A percentile compares a stretch with the other conserved stretches of the same genome.
Evolutionary conservation across 2,329 filamentous ascomycete genomes (phyloP).

Genomic region (Domatiomyces globalis): DNA sequence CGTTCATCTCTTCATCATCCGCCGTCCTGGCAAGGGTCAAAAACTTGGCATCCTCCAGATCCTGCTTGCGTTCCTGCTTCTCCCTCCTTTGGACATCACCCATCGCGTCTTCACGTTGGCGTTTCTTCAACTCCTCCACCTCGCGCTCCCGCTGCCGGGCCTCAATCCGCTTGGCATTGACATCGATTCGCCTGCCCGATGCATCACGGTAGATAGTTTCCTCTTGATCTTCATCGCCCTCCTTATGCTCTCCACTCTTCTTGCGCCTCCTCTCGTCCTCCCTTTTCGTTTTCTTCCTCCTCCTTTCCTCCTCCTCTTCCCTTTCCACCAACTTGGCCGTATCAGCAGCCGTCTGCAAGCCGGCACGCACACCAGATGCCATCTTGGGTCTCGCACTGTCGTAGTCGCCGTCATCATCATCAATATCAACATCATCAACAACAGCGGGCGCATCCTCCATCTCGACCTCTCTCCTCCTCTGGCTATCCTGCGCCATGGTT

Average conservation of each 20-base stretch:
- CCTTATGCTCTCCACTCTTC: slow-evolving; percentile 22
- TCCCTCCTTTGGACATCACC: slow-evolving; percentile 72
- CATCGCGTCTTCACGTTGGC: slow-evolving; percentile 55
- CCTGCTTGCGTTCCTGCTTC: slow-evolving; percentile 49
- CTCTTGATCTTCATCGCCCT: slow-evolving; percentile 32
- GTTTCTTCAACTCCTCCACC: slow-evolving; percentile 48
- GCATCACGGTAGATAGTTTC: slow-evolving; percentile 95
- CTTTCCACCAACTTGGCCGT: slow-evolving; percentile 57
- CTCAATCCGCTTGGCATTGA: slow-evolving; percentile 79
- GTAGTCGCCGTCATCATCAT: slow-evolving; percentile 23
- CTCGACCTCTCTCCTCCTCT: slow-evolving; percentile 31
- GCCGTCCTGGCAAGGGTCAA: slow-evolving; percentile 64
- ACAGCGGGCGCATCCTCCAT: slow-evolving; percentile 36
- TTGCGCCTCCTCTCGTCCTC: slow-evolving; percentile 1
- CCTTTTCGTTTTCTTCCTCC: slow-evolving; percentile 26
- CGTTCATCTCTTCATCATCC: slow-evolving; percentile 81
- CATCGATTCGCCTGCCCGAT: slow-evolving; percentile 82
- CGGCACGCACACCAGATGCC: slow-evolving; percentile 76
- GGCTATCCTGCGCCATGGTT: slow-evolving; percentile 52
- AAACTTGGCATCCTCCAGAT: slow-evolving; percentile 64
- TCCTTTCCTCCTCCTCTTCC: slow-evolving; percentile 43
- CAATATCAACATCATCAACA: slow-evolving; percentile 19
- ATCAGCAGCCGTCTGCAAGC: slow-evolving; percentile 68
- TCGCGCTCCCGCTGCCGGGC: slow-evolving; percentile 66
- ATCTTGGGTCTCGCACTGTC: slow-evolving; percentile 41